These are phyloP conservation scores for Micractinium conductrix DNA, from an alignment of 139 green algal genomes.

Conservation along the genomic window DNA sequence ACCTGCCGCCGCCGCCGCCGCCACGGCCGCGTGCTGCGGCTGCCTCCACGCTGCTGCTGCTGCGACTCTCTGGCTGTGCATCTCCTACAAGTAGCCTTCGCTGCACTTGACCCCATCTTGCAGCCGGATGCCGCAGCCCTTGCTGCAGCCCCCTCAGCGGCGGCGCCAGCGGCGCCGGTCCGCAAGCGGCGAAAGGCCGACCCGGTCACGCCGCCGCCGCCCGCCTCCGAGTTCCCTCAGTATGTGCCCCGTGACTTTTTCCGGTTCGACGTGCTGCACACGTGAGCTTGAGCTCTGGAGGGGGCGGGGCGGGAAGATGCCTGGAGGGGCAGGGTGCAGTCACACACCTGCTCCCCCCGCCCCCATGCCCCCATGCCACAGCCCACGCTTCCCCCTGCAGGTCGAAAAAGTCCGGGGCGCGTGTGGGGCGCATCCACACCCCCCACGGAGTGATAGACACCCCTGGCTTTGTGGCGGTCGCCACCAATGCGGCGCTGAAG, in stretches of 20 bases:
- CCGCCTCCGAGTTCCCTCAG: conserved; percentile 22
- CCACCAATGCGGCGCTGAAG: conserved; percentile 64
- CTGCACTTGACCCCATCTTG: not conserved
- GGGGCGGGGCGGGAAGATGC: too few species aligned
- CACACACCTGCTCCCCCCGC: not conserved
- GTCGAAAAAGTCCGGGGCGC: conserved; percentile 36
- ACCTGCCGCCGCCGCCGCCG: not conserved
- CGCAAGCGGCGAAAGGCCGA: conserved; percentile 29
- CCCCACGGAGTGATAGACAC: conserved; percentile 52
- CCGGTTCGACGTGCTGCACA: conserved; percentile 34
- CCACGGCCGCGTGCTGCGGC: not conserved
- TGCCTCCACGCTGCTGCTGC: too few species aligned
- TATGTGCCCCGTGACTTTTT: conserved; percentile 27
- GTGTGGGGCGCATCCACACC: conserved; percentile 45
- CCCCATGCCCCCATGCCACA: not conserved
- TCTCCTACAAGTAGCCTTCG: too few species aligned
- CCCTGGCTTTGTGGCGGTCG: conserved; percentile 59
- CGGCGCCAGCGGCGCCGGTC: not conserved
- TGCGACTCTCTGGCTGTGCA: too few species aligned
- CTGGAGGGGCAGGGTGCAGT: too few species aligned
- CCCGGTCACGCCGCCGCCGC: conserved; percentile 20
- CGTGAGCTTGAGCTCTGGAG: not conserved
- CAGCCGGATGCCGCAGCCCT: not conserved
- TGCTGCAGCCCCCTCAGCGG: too few species aligned
- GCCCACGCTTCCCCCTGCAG: not conserved